Evolutionary conservation across 768 basidiomycete species (phyloP), one percentile per base, ranked within the genome.

Genomic region (Phlegmacium glaucopus): DNA sequence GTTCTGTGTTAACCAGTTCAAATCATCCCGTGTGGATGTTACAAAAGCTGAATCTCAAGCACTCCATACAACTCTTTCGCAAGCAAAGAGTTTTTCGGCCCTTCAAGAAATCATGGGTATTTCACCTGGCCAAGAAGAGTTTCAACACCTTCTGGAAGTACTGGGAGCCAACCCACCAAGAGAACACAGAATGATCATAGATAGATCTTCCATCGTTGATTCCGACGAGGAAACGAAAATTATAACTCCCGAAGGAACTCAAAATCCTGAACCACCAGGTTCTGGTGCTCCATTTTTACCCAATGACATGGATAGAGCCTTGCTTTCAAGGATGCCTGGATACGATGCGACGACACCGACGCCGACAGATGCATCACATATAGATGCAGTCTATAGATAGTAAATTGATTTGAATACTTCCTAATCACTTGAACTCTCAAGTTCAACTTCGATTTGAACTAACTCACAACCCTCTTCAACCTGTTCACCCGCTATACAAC

Each of bases 401-500:
- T 38, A 37, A 7, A 37, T 11, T n/a, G 6, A 37, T 8, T 49
- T 26, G 18, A 32, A n/a, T 40, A 22, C 11, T 17, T 6, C 16
- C 39, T 40, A 18, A 8, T 6, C 13, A 4, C 29, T 17, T 39
- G 4, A 30, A 17, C 9, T 29, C 50, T 22, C 22, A 22, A 22
- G 22, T 9, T 70, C 73, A 44, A 70, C 68, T 45, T 82, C 79
- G 41, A 88, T 83, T 54, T 82, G 78, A 8, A 93, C 82, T 44
- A 94, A 63, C 58, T 91, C 85, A 61, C 73, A 72, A 4, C 91
- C 90, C 60, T 95, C 92, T 54, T 90, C 87, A 0, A 95, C 92
- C 83, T 94, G 91, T 65, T 94, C 88, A 3, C 94, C 94, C 58
- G 87, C 86, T 64, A 71, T 77, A 60, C 90, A 94, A 11, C 79